phyloP scores from a whole-genome alignment of 371 early-diverging fungal species.

The Mortierella sp. region DNA sequence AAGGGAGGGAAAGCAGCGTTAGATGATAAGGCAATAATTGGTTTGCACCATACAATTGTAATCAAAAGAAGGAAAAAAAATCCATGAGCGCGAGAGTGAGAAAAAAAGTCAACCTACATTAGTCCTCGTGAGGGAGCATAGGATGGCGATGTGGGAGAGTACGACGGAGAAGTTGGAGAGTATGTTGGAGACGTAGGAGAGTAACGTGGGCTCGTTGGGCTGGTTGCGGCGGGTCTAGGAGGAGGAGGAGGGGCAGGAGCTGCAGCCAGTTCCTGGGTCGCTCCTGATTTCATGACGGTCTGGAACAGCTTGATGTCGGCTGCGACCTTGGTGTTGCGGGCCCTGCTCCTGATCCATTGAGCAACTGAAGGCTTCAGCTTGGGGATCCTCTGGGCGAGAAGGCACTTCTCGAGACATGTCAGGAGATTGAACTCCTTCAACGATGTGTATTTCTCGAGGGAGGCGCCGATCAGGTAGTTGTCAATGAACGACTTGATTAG shows the following conservation, averaged over 20 bases:
- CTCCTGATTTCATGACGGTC: slow-evolving; percentile 42
- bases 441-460: slow-evolving; percentile 55
- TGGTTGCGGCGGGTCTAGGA: too few species aligned
- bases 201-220: background rate
- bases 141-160: background rate
- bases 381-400: slow-evolving; percentile 60
- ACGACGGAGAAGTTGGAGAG: background rate
- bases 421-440: slow-evolving; percentile 57
- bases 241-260: background rate
- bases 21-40: too few species aligned
- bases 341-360: slow-evolving; percentile 51
- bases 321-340: slow-evolving; percentile 27
- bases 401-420: slow-evolving; percentile 60
- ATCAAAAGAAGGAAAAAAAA: too few species aligned
- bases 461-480: slow-evolving; percentile 59
- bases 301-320: slow-evolving; percentile 38
- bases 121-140: too few species aligned
- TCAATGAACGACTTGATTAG: slow-evolving; percentile 67
- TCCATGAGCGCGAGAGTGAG: too few species aligned
- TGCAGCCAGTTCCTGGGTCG: slow-evolving; percentile 5
- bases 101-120: background rate
- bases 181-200: background rate
- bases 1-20: too few species aligned
- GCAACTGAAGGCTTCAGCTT: slow-evolving; percentile 46
- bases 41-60: too few species aligned